These are phyloP conservation scores for Debaryomyces nepalensis DNA, from an alignment of 1,139 yeast genomes.

Conservation along the genomic window DNA sequence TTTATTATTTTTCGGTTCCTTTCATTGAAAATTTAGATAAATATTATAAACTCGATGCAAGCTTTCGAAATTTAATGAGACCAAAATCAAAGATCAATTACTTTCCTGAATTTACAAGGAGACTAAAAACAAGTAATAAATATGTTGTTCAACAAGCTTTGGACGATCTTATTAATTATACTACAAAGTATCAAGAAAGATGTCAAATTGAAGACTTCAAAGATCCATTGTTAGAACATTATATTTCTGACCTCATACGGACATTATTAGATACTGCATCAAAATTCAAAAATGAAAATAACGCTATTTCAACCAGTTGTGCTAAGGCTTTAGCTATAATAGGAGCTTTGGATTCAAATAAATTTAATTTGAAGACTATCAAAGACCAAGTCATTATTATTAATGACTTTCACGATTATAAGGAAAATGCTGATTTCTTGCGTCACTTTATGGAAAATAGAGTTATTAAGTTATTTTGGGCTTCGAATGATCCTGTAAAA, in stretches of 20 bases:
- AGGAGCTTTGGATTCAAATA: constrained; percentile 78
- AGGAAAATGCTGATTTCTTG: constrained; percentile 68
- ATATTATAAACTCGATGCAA: constrained; percentile 28
- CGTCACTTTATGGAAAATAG: constrained; percentile 67
- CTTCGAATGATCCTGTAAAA: constrained; percentile 83
- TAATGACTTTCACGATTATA: constrained; percentile 62
- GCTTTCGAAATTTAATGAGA: constrained; percentile 31
- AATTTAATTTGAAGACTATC: constrained; percentile 53
- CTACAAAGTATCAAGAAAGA: constrained; percentile 52
- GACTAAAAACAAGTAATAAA: constrained; percentile 69
- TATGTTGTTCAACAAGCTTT: constrained; percentile 82
- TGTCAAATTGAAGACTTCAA: constrained; percentile 46
- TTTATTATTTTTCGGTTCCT: constrained; percentile 55
- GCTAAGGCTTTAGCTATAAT: constrained; percentile 74
- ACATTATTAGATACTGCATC: constrained; percentile 64
- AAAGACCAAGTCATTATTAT: constrained; percentile 53
- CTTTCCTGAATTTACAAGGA: constrained; percentile 55
- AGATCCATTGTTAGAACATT: constrained; percentile 33
- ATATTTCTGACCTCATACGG: constrained; percentile 52
- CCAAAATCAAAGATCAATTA: constrained; percentile 35
- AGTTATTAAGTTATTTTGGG: constrained; percentile 82
- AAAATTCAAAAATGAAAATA: constrained; percentile 55
- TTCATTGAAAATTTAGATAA: constrained; percentile 45
- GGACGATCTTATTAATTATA: constrained; percentile 61
- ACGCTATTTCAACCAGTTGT: constrained; percentile 59